Base-by-base conservation (phyloP, 2,329 filamentous ascomycete genomes). In the Macrophomina pseudophaseolina region DNA sequence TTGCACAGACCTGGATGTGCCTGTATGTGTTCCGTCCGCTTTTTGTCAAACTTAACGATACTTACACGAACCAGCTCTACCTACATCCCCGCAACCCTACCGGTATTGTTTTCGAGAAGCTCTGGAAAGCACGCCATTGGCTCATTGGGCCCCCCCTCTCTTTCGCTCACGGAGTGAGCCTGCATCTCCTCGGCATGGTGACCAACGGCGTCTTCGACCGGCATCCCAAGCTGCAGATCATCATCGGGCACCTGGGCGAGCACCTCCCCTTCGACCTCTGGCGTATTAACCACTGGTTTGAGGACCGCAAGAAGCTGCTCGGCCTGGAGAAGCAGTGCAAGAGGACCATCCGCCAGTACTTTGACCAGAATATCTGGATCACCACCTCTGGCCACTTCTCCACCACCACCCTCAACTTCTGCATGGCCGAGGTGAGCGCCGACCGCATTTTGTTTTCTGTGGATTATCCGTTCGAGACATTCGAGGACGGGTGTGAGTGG, bases 111-210 rank as follows among this genome's bases (percentile, higher is more conserved):
- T 35, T 68, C 14, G 72, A 72, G 40, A 76, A 71, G 23, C 74
- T 72, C 52, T 75, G 74, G 69, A 73, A 72, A 9, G 69, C 72
- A 52, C 69, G 73, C 14, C 74, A 72, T 48, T 73, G 74, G 65
- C 59, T 75, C 46, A 67, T 75, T 1, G 74, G 73, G 3, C 74
- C 74, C 0, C 73, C 72, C n/a, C 72, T 75, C n/a, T 73, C 74
- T 52, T 75, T 75, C 67, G 80, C 82, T 68, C 69, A 82, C 16
- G 81, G 82, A 68, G 67, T 83, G 42, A 80, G 78, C 69, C 80
- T 79, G 72, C 81, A 83, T 69, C 59, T 83, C n/a, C 82, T 82
- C 69, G 80, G 80, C 0, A 68, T 83, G n/a, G 79, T 75, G 66
- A 81, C 80, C 1, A 78, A 76, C 14, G 81, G 81, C 0, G 72